These are phyloP conservation scores for Trebouxia sp. DNA, from an alignment of 139 green algal genomes.

Conservation along the genomic window DNA sequence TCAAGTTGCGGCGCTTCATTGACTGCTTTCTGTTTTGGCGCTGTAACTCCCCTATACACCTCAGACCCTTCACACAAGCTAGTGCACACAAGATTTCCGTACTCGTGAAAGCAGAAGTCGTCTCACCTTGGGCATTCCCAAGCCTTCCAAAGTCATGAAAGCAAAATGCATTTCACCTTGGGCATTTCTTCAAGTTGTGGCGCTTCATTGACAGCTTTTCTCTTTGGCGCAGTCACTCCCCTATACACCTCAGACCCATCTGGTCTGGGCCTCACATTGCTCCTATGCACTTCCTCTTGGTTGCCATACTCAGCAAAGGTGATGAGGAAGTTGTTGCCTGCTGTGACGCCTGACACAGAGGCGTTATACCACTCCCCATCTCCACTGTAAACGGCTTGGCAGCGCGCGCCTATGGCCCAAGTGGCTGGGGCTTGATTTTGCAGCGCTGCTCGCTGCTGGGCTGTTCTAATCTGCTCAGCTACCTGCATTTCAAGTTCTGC, in stretches of 20 bases:
- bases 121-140: no score
- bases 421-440: conserved; percentile 63
- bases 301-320: conserved; percentile 74
- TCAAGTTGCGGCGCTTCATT: conserved; percentile 58
- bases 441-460: conserved; percentile 70
- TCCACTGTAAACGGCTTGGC: conserved; percentile 62
- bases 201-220: conserved; percentile 72
- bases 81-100: no score
- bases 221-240: conserved; percentile 77
- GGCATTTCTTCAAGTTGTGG: conserved; percentile 62
- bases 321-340: conserved; percentile 71
- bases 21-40: conserved; percentile 73
- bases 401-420: conserved; percentile 77
- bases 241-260: conserved; percentile 59
- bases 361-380: conserved; percentile 53
- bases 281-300: conserved; percentile 67
- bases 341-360: conserved; percentile 47
- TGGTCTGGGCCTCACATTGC: conserved; percentile 48
- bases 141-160: no score
- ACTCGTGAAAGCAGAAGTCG: no score
- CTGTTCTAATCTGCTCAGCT: conserved; percentile 75
- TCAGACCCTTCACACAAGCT: conserved; percentile 52
- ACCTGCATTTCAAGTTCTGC: conserved; percentile 65
- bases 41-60: conserved; percentile 69
- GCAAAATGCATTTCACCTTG: conserved; percentile 48